Evolutionary conservation across 2,329 filamentous ascomycete genomes (phyloP).

Genomic region (Ceratocystis cacaofunesta): DNA sequence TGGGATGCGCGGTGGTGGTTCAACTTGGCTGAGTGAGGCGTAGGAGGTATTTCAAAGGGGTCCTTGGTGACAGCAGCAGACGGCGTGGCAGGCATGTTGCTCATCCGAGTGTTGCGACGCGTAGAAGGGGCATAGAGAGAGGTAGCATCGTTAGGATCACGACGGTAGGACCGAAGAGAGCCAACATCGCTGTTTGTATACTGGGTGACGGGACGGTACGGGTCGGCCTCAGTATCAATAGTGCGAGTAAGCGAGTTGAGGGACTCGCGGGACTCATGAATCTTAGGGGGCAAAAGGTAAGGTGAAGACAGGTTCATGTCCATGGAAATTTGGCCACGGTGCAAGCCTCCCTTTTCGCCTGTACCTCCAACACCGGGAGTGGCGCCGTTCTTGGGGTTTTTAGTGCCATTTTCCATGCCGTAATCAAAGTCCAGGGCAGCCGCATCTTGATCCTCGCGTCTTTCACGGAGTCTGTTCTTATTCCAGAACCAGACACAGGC

Average conservation of each 20-base stretch:
- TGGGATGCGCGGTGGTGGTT: conserved; percentile 3
- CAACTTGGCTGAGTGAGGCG: conserved; percentile 5
- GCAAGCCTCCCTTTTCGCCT: conserved; percentile 36
- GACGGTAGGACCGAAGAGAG: conserved; percentile 40
- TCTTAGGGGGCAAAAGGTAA: conserved; percentile 76
- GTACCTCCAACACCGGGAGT: conserved; percentile 10
- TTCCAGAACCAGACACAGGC: conserved; percentile 67
- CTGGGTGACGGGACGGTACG: conserved; percentile 52
- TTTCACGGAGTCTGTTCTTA: conserved; percentile 55
- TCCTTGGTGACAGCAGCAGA: conserved; percentile 11
- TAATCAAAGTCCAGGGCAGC: conserved; percentile 89
- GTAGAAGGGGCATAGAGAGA: conserved; percentile 32
- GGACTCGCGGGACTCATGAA: conserved; percentile 70
- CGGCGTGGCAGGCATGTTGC: conserved; percentile 32
- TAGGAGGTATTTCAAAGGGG: conserved; percentile 14
- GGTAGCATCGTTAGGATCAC: conserved; percentile 25
- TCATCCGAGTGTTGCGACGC: conserved; percentile 27
- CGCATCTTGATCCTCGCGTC: conserved; percentile 66
- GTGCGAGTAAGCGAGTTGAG: conserved; percentile 71
- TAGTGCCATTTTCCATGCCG: conserved; percentile 48
- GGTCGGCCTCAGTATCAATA: conserved; percentile 62
- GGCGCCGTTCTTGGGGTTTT: conserved; percentile 24
- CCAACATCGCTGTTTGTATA: conserved; percentile 43
- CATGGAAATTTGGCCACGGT: conserved; percentile 48
- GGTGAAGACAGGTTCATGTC: conserved; percentile 65